Evolutionary conservation across 345 rosid species (phyloP).

Genomic region (Aurinia saxatilis): DNA sequence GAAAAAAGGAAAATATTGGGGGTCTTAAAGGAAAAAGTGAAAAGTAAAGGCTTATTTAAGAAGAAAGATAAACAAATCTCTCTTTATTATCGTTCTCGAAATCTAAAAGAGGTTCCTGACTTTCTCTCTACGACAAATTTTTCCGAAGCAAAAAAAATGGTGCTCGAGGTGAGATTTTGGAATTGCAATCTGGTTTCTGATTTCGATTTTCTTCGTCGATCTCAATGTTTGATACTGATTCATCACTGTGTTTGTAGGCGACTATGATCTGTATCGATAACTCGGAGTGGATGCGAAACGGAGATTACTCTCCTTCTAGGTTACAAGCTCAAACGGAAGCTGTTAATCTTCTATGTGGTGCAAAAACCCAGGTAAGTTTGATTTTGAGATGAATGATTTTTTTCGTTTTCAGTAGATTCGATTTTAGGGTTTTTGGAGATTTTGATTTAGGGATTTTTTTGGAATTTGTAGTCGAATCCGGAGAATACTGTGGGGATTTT

Average conservation of each 20-base stretch:
- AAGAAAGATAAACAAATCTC: not conserved
- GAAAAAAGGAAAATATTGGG: not conserved
- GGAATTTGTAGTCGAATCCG: conserved; percentile 59
- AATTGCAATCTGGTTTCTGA: not conserved
- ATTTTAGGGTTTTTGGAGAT: conserved; percentile 19
- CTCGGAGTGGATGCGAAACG: conserved; percentile 90
- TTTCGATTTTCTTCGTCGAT: not conserved
- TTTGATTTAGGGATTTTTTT: conserved; percentile 3
- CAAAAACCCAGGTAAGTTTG: conserved; percentile 58
- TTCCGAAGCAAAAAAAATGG: conserved; percentile 33
- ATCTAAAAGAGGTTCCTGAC: conserved; percentile 11
- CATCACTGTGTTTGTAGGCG: conserved; percentile 36
- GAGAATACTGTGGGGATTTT: conserved; percentile 78
- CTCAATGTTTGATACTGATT: not conserved
- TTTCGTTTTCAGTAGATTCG: conserved; percentile 9
- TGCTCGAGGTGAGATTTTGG: conserved; percentile 62
- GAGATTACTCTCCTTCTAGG: conserved; percentile 67
- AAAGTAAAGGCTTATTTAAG: not conserved
- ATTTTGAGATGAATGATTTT: too few relatives aligned
- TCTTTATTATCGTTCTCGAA: not conserved
- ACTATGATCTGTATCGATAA: conserved; percentile 84
- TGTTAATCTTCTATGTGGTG: conserved; percentile 66
- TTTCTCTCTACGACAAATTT: conserved; percentile 19
- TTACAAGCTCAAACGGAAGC: conserved; percentile 73
- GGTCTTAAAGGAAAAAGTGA: not conserved